A percentile compares a stretch with the other conserved stretches of the same genome.
These are phyloP conservation scores for Cercophora sp. DNA, from an alignment of 495 filamentous ascomycete genomes.

Conservation along the genomic window DNA sequence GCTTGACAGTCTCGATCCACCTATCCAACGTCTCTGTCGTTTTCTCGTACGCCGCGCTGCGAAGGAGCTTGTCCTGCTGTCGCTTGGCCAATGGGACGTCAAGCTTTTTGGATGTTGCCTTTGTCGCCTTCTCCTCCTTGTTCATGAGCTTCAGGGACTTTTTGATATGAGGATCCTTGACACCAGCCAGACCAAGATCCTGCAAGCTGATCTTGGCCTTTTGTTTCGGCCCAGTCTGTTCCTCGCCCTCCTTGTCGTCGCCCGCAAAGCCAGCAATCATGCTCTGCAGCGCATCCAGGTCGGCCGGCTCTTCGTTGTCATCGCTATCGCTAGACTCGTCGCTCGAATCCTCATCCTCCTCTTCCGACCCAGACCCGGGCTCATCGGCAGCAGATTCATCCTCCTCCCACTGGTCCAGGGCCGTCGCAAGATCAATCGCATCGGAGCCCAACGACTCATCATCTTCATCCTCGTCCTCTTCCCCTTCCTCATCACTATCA, in stretches of 20 bases:
- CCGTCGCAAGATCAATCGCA: slow-evolving; percentile 77
- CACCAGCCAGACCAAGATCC: slow-evolving; percentile 65
- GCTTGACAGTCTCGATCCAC: slow-evolving; percentile 93
- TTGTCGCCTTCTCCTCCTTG: slow-evolving; percentile 48
- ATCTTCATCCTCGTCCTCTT: slow-evolving; percentile 55
- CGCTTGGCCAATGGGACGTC: slow-evolving; percentile 82
- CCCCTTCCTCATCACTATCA: slow-evolving; percentile 37
- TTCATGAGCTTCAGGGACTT: slow-evolving; percentile 70
- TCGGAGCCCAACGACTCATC: slow-evolving; percentile 66
- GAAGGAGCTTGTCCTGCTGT: slow-evolving; percentile 83
- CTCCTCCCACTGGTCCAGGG: slow-evolving; percentile 66
- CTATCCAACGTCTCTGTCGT: slow-evolving; percentile 84
- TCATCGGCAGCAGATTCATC: slow-evolving; percentile 27
- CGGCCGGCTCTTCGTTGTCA: slow-evolving; percentile 52
- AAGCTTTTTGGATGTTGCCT: slow-evolving; percentile 66
- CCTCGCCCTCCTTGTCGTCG: slow-evolving; percentile 28
- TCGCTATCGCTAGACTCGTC: slow-evolving; percentile 46
- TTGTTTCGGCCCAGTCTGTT: slow-evolving; percentile 32
- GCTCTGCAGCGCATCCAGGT: slow-evolving; percentile 61
- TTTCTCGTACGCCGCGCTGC: slow-evolving; percentile 81
- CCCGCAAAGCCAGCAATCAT: slow-evolving; percentile 65
- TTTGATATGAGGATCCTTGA: slow-evolving; percentile 72
- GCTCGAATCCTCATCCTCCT: slow-evolving; percentile 41
- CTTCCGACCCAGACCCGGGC: slow-evolving; percentile 30
- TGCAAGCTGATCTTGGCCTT: slow-evolving; percentile 73